Evolutionary conservation across 345 rosid genomes (phyloP), one percentile per base, ranked within the genome.

Genomic region (Gossypium stocksii): DNA sequence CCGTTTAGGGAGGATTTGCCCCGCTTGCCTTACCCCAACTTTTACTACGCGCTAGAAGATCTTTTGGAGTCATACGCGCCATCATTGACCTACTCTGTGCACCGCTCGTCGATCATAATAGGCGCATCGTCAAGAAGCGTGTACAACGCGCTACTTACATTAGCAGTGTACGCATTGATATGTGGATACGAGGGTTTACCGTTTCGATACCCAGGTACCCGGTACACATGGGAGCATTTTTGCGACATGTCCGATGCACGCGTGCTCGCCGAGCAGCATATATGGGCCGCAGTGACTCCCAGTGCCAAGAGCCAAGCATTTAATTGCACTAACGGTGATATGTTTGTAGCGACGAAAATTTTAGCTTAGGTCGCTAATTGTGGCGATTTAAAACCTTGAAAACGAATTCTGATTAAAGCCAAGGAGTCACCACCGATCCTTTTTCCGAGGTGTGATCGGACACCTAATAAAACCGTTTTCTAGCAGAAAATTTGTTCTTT

Each of bases 1-100:
- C 90, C 85, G 2, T 87, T 81, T 25, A 38, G 9, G 0, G 85
- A 87, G 58, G 79, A 81, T 1, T 10, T 29, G 14, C 83, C 83
- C 38, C 74, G 85, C 16, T 76, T 81, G 11, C 86, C 84, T 0
- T 80, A 78, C 68, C 85, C 84, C 0, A 81, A 87, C 49, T 85
- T 87, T n/a, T 87, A 85, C 75, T 80, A 83, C 16, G 80, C 81
- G 12, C 61, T 77, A 0, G 88, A 83, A 51, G 90, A 87, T 41
- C 29, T 79, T 0, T 19, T 85, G 27, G 77, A 72, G 0, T 80
- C 86, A 0, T 11, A 80, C n/a, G 25, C 59, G 4, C 81, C 77
- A 0, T 44, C 79, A 0, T 3, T 85, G 0, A 48, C 84, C 0
- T 72, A 77, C 34, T 78, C 82, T 0, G 68, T 82, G 2, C 87